Evolutionary conservation across 1,139 yeast species (phyloP).

Genomic region (Protomyces inouyei): DNA sequence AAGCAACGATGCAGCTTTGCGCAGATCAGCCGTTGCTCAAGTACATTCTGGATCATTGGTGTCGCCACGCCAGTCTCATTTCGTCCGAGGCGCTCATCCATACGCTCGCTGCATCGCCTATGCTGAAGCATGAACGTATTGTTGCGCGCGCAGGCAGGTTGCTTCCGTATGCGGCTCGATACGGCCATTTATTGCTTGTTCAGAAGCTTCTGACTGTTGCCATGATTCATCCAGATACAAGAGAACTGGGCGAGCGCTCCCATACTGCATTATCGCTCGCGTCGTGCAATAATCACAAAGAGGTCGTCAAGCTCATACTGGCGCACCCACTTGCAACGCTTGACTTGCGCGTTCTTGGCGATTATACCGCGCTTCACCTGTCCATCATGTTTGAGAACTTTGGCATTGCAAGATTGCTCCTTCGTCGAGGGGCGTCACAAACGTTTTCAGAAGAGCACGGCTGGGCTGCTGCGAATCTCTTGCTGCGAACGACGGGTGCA

Average conservation of each 20-base stretch:
- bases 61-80: background rate
- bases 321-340: constrained; percentile 1
- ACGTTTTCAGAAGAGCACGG: background rate
- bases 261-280: constrained; percentile 5
- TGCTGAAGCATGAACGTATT: background rate
- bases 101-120: background rate
- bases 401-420: background rate
- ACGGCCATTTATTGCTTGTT: background rate
- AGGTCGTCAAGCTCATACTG: background rate
- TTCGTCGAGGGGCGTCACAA: constrained; percentile 4
- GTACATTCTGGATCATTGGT: background rate
- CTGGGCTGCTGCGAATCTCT: constrained; percentile 1
- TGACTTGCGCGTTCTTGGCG: background rate
- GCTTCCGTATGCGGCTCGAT: constrained; percentile 5
- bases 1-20: constrained; percentile 6
- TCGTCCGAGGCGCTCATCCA: constrained; percentile 1
- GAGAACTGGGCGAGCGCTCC: background rate
- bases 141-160: background rate
- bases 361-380: constrained; percentile 7
- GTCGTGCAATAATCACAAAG: background rate
- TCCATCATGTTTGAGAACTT: constrained; percentile 2
- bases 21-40: constrained; percentile 9
- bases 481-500: constrained; percentile 7
- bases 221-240: background rate
- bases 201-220: background rate